Conservation (phyloP, 2,329 filamentous ascomycete genomes). For the Colletotrichum limetticola region DNA sequence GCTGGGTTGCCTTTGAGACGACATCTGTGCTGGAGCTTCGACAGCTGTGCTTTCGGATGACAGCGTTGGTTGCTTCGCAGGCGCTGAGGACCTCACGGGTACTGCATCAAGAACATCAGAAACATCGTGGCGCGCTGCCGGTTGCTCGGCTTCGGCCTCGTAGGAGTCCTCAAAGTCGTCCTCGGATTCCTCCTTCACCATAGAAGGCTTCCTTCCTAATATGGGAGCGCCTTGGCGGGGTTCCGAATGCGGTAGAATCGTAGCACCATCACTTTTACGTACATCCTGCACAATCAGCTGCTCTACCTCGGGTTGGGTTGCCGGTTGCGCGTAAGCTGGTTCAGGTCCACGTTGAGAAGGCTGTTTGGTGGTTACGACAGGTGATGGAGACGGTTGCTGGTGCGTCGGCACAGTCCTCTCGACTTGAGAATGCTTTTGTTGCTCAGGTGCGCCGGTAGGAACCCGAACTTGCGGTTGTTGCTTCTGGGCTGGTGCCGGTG, state of each 20-base stretch:
- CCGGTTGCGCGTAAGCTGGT: background rate
- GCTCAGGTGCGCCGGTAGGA: background rate
- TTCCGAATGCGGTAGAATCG: slow-evolving; percentile 15
- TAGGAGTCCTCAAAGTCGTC: slow-evolving; percentile 47
- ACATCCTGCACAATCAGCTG: slow-evolving; percentile 11
- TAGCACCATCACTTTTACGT: slow-evolving; percentile 11
- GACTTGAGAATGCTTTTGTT: background rate
- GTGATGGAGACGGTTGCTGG: background rate
- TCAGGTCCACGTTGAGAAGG: background rate
- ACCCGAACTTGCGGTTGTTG: background rate
- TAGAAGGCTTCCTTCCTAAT: slow-evolving; percentile 53
- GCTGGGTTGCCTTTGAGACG: slow-evolving; percentile 24
- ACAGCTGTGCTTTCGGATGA: slow-evolving; percentile 23
- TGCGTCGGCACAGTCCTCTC: background rate
- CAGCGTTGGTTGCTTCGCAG: slow-evolving; percentile 25
- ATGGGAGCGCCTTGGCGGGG: slow-evolving; percentile 15
- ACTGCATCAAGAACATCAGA: slow-evolving; percentile 46
- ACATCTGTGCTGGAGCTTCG: slow-evolving; percentile 20
- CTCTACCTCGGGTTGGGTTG: background rate
- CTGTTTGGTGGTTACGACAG: background rate
- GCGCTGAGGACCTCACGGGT: slow-evolving; percentile 41
- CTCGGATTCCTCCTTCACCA: slow-evolving; percentile 58
- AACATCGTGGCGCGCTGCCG: slow-evolving; percentile 27
- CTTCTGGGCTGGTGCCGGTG: slow-evolving; percentile 9
- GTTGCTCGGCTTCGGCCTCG: background rate